Evolutionary conservation across 2,329 filamentous ascomycete species (phyloP).

Genomic region (Dactylonectria macrodidyma): DNA sequence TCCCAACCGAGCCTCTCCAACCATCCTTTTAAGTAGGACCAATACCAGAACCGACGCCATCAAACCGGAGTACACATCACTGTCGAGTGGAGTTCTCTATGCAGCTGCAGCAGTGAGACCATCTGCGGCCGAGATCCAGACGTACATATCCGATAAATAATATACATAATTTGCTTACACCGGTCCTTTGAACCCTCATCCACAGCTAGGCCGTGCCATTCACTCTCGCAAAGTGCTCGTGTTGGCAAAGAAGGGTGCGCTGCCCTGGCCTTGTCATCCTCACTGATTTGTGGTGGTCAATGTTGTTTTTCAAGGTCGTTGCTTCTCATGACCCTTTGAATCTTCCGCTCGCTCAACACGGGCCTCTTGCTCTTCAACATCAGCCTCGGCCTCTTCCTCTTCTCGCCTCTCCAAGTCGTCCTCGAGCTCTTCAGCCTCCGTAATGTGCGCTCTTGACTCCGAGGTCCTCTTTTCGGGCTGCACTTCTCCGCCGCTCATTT

Average conservation of each 20-base stretch:
- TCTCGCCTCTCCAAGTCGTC: constrained; percentile 61
- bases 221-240: constrained; percentile 27
- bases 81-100: constrained; percentile 48
- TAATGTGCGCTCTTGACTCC: constrained; percentile 58
- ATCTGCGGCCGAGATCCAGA: constrained; percentile 42
- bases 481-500: constrained; percentile 88
- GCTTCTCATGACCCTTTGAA: constrained; percentile 39
- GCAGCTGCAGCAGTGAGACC: constrained; percentile 32
- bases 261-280: not conserved
- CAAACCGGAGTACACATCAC: constrained; percentile 32
- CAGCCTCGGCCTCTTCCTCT: constrained; percentile 51
- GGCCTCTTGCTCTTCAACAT: constrained; percentile 39
- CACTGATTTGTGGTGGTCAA: constrained; percentile 4
- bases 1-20: not conserved
- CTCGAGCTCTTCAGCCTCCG: constrained; percentile 68
- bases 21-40: constrained; percentile 25
- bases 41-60: constrained; percentile 43
- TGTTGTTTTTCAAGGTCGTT: constrained; percentile 35
- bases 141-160: constrained; percentile 48
- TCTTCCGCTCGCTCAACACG: constrained; percentile 40
- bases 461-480: constrained; percentile 57
- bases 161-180: constrained; percentile 47
- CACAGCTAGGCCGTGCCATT: constrained; percentile 32
- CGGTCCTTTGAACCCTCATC: constrained; percentile 23
- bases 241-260: constrained; percentile 3